Conservation (phyloP, 768 basidiomycete species). For the Crassisporium funariophilum region DNA sequence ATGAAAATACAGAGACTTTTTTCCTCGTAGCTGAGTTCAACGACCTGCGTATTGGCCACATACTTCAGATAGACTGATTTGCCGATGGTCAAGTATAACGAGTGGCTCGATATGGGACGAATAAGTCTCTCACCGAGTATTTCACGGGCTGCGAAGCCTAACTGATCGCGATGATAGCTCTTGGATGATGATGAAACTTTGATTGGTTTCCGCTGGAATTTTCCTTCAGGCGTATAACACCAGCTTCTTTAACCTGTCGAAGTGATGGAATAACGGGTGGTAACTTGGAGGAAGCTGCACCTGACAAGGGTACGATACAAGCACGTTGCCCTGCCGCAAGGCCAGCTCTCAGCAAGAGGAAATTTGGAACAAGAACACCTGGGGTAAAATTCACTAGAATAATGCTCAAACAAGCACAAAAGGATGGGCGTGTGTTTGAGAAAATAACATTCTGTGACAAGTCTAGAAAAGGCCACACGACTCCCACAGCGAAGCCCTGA, state of each 20-base stretch:
- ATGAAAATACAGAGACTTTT: conserved; percentile 92
- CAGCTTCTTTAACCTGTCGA: conserved; percentile 51
- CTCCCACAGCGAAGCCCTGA: conserved; percentile 67
- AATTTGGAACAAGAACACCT: conserved; percentile 60
- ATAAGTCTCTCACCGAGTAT: conserved; percentile 52
- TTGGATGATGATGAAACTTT: conserved; percentile 18
- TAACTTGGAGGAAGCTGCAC: conserved; percentile 33
- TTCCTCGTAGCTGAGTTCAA: conserved; percentile 68
- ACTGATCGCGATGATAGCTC: conserved; percentile 60
- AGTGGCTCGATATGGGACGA: conserved; percentile 6
- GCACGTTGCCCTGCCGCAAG: conserved; percentile 51
- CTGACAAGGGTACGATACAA: conserved; percentile 51
- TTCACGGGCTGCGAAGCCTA: conserved; percentile 66
- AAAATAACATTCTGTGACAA: conserved; percentile 60
- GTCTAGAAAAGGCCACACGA: conserved; percentile 76
- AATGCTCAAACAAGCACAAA: conserved; percentile 12
- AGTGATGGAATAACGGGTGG: conserved; percentile 53
- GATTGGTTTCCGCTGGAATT: conserved; percentile 23
- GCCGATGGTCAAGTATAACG: conserved; percentile 12
- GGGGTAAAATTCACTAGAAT: conserved; percentile 9
- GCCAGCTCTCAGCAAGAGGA: conserved; percentile 62
- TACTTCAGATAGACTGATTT: conserved; percentile 73
- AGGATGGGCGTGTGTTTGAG: conserved; percentile 21
- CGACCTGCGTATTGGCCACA: conserved; percentile 57
- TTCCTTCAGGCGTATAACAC: conserved; percentile 56